phyloP scores from a whole-genome alignment of 257 asterid genomes.

The Lycium ferocissimum region DNA sequence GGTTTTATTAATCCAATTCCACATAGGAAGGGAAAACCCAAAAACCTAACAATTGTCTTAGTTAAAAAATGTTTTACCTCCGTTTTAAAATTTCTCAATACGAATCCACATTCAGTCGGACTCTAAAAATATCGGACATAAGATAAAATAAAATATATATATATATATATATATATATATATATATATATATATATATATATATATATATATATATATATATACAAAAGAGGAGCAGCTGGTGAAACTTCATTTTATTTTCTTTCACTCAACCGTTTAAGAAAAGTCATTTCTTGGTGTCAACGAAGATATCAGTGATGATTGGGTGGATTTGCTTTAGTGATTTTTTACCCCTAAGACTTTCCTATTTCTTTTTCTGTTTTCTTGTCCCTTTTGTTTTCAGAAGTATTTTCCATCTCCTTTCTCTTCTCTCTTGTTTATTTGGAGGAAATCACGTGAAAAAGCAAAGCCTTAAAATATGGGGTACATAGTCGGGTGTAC shows the following conservation, averaged over 20 bases:
- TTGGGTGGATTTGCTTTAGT: slow-evolving; percentile 39
- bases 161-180: too few relatives aligned
- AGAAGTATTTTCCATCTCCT: background rate
- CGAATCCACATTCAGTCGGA: too few relatives aligned
- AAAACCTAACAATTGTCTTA: too few relatives aligned
- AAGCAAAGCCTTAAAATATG: slow-evolving; percentile 39
- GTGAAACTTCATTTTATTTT: background rate
- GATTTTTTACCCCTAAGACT: slow-evolving; percentile 37
- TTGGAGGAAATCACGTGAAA: slow-evolving; percentile 75
- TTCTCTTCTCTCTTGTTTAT: slow-evolving; percentile 18
- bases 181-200: too few relatives aligned
- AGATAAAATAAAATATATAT: too few relatives aligned
- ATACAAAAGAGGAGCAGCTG: background rate
- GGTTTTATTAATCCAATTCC: too few relatives aligned
- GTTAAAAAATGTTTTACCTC: too few relatives aligned
- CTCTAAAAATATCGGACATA: too few relatives aligned
- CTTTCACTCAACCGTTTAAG: slow-evolving; percentile 36
- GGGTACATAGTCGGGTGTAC: slow-evolving; percentile 31
- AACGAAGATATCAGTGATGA: slow-evolving; percentile 45
- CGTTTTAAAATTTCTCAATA: too few relatives aligned
- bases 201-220: too few relatives aligned
- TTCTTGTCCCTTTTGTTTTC: background rate
- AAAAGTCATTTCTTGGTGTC: slow-evolving; percentile 50
- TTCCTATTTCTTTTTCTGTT: background rate
- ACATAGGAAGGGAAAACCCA: too few relatives aligned